Base-by-base conservation (phyloP, 2,329 filamentous ascomycete genomes). In the Aspergillus fijiensis region DNA sequence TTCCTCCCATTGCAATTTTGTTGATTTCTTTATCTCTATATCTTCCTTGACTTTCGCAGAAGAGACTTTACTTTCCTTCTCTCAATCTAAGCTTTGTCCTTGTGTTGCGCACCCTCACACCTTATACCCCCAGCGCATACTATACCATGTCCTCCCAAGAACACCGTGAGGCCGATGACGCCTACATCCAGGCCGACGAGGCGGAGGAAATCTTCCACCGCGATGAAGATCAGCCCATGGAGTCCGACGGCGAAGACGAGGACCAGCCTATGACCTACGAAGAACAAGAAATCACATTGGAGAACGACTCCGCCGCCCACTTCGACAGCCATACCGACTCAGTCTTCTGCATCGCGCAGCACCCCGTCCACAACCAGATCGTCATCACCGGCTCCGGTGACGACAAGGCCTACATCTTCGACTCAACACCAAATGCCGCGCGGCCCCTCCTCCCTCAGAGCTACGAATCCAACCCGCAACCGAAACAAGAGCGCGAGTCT, bases 271-370 rank as follows among this genome's bases (percentile, higher is more conserved):
- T 88, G 67, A 64, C 56, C 48, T 70, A 66, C 54, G 73, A 76
- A 58, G 76, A 81, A 55, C 80, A 89, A 74, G 91, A 95, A 74
- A 87, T 97, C 48, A 79, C 86, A 48, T 83, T 98, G 6, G 87
- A 95, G 64, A 99, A 98, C 82, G 94, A 99, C 82, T 96, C 92
- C 66, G 83, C 89, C 66, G 94, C 92, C 61, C 94, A 96, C 81
- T 97, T 98, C 72, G 95, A 98, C 80, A 77, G 80, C 39, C 92
- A 97, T 80, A 89, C 87, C 68, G 92, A 97, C 83, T 93, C 89
- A 62, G 90, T 99, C 71, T 99, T 97, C 81, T 87, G 91, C 77
- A 95, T 99, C 74, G 92, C 94, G 19, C 92, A 96, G 74, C 95
- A 99, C 75, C 95, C 95, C 4, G 81, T 87, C 6, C 84, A 90